phyloP scores from a whole-genome alignment of 2,329 filamentous ascomycete species.

The Chaetomium strumarium region DNA sequence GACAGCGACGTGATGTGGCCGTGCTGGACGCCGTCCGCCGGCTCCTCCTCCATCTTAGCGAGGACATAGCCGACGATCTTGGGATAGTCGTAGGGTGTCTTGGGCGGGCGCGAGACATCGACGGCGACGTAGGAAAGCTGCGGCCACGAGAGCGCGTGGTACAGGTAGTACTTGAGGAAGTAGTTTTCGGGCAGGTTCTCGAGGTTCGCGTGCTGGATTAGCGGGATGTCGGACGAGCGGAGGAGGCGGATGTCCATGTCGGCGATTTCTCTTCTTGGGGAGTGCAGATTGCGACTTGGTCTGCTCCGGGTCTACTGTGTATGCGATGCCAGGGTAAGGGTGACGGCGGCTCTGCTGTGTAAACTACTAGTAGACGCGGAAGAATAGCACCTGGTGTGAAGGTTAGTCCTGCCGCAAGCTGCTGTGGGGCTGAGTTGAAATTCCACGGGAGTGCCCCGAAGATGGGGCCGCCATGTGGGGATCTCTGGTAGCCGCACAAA shows the following conservation, averaged over 20 bases:
- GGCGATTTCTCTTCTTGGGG: neutral
- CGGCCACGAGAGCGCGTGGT: slow-evolving; percentile 97
- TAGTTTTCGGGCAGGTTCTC: slow-evolving; percentile 99
- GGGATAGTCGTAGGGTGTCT: slow-evolving; percentile 79
- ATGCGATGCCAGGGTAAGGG: neutral
- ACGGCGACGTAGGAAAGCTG: slow-evolving; percentile 96
- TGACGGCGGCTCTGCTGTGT: neutral
- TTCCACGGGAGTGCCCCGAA: slow-evolving; percentile 4
- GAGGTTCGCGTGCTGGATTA: slow-evolving; percentile 97
- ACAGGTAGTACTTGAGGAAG: slow-evolving; percentile 99
- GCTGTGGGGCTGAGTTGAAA: slow-evolving; percentile 15
- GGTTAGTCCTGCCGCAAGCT: slow-evolving; percentile 1
- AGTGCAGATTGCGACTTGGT: neutral
- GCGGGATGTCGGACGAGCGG: slow-evolving; percentile 73
- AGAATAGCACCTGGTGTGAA: neutral
- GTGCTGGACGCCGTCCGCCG: slow-evolving; percentile 80
- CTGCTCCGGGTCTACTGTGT: neutral
- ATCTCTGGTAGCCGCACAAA: slow-evolving; percentile 25
- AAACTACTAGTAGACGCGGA: neutral
- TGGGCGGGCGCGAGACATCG: slow-evolving; percentile 74
- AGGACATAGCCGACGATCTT: slow-evolving; percentile 99
- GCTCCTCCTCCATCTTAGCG: slow-evolving; percentile 99
- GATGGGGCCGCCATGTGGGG: slow-evolving; percentile 13
- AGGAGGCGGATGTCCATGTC: slow-evolving; percentile 87
- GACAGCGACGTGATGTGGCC: slow-evolving; percentile 93